Percentiles rank a stretch among this genome's conserved stretches.
Conservation (phyloP, 768 basidiomycete genomes). For the Trametes sanguinea region DNA sequence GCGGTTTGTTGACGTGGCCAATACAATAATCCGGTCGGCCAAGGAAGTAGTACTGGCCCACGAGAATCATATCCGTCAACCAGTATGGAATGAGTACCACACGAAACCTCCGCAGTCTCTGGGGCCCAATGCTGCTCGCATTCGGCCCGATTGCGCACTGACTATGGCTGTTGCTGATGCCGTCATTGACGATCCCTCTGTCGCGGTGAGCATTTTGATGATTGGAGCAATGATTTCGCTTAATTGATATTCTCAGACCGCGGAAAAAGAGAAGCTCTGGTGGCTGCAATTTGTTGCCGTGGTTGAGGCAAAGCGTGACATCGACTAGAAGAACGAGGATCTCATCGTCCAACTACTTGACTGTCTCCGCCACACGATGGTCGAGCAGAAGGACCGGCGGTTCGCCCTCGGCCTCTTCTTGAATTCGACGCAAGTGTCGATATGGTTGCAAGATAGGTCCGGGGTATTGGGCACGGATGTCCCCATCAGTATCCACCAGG, state of each 20-base stretch:
- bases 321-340: not conserved
- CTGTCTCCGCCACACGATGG: not conserved
- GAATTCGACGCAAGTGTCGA: not conserved
- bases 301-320: not conserved
- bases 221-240: no score
- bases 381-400: constrained; percentile 1
- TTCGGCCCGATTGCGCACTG: not conserved
- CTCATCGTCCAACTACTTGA: not conserved
- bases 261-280: not conserved
- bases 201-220: no score
- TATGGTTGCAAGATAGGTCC: constrained; percentile 1
- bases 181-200: no score
- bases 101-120: not conserved
- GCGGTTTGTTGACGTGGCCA: not conserved
- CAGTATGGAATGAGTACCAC: not conserved
- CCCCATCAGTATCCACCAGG: not conserved
- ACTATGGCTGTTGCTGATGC: not conserved
- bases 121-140: not conserved
- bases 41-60: not conserved
- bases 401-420: not conserved
- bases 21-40: not conserved
- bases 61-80: not conserved
- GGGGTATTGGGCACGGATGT: not conserved
- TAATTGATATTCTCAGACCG: no score
- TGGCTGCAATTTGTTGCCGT: not conserved